Evolutionary conservation across 129 eudicot genomes (phyloP).

Genomic region (Smallanthus sonchifolius): DNA sequence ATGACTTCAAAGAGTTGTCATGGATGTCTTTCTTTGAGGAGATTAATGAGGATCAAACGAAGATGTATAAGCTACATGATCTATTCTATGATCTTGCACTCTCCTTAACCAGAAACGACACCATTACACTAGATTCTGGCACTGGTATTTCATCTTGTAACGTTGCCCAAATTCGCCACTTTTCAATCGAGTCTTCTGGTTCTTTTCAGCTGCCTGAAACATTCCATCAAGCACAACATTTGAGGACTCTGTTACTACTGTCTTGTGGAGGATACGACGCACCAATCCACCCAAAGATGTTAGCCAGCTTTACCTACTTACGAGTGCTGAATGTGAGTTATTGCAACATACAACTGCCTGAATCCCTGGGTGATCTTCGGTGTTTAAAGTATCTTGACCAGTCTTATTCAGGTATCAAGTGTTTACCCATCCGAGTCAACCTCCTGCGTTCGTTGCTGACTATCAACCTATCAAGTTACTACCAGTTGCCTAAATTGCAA

Average conservation of each 20-base stretch:
- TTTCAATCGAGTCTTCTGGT: conserved; percentile 15
- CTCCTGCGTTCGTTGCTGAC: conserved; percentile 14
- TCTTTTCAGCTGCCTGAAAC: conserved; percentile 4
- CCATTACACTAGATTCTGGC: conserved; percentile 2
- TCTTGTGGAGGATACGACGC: conserved; percentile 12
- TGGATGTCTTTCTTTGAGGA: conserved; percentile 32
- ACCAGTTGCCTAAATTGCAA: conserved; percentile 23
- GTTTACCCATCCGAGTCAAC: conserved; percentile 23
- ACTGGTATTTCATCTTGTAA: conserved; percentile 13
- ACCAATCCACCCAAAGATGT: conserved; percentile 3
- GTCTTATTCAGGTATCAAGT: conserved; percentile 21
- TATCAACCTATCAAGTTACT: conserved; percentile 27
- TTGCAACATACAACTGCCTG: conserved; percentile 20
- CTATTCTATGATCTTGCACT: conserved; percentile 32
- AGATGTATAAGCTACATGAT: conserved; percentile 27
- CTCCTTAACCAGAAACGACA: conserved; percentile 20
- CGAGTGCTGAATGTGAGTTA: conserved; percentile 27
- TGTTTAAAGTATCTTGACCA: conserved; percentile 35
- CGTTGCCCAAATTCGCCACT: conserved; percentile 18
- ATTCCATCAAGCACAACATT: conserved; percentile 24
- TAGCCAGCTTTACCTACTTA: conserved; percentile 20
- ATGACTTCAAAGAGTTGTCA: conserved; percentile 26
- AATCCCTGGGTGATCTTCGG: conserved; percentile 18
- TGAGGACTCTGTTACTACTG: conserved; percentile 19
- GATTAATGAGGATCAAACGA: not conserved